A percentile compares a stretch with the other conserved stretches of the same genome.
Conservation (phyloP, 768 basidiomycete species). For the Termitomyces sp. region DNA sequence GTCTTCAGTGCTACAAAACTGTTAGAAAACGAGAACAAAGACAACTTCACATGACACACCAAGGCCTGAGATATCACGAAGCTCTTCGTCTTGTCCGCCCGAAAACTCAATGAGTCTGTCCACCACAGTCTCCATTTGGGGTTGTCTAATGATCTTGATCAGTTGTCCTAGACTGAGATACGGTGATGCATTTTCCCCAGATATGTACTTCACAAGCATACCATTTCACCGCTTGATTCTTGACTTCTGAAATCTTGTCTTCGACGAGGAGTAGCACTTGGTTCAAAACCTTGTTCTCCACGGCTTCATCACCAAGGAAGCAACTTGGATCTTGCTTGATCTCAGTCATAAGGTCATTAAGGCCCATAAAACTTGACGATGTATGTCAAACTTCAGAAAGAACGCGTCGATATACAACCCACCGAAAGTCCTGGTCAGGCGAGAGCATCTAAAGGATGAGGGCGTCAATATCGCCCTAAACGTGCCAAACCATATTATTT, state of each 20-base stretch:
- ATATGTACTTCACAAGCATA: slow-evolving; percentile 23
- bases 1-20: slow-evolving; percentile 76
- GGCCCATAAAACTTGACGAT: slow-evolving; percentile 82
- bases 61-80: slow-evolving; percentile 89
- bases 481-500: neutral
- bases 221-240: slow-evolving; percentile 97
- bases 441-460: slow-evolving; percentile 67
- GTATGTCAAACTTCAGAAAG: slow-evolving; percentile 13
- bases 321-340: slow-evolving; percentile 71
- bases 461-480: slow-evolving; percentile 4
- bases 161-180: slow-evolving; percentile 72
- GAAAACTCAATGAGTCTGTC: slow-evolving; percentile 88
- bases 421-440: slow-evolving; percentile 89
- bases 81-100: slow-evolving; percentile 82
- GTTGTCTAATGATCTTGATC: slow-evolving; percentile 82
- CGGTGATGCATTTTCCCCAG: slow-evolving; percentile 1
- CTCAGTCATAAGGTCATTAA: slow-evolving; percentile 91
- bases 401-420: slow-evolving; percentile 21
- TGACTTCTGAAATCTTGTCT: slow-evolving; percentile 97
- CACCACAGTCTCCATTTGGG: slow-evolving; percentile 79
- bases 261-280: slow-evolving; percentile 84
- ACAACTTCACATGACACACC: slow-evolving; percentile 41
- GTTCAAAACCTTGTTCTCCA: slow-evolving; percentile 79
- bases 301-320: slow-evolving; percentile 78
- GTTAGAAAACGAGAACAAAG: neutral